Base-by-base conservation (phyloP, 768 basidiomycete genomes). In the Boletus subparvulus region DNA sequence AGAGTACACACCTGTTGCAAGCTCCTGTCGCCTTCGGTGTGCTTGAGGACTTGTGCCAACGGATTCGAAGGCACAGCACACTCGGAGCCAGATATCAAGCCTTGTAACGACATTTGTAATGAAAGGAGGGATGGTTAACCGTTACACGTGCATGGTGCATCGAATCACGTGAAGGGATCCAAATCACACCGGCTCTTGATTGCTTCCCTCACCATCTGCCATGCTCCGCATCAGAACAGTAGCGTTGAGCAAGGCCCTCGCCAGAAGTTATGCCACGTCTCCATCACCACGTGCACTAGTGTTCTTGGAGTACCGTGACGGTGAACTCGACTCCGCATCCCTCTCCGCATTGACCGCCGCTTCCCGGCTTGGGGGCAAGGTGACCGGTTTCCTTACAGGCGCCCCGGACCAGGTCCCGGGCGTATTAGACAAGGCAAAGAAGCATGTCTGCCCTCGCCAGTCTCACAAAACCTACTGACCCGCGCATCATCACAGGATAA, bases 301-400 rank as follows among this genome's bases (percentile, higher is more conserved):
- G n/a, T 87, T 92, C 61, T 78, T 98, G 46, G 96, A 98, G 72
- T 94, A 98, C 68, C 82, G 84, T 45, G 78, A 83, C 47, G 93
- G 93, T 37, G 79, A 83, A 55, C 81, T 98, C 60, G 92, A 94
- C 55, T 82, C 93, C 2, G 87, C 85, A 14, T 91, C 91, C 14
- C 79, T 98, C 55, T 94, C 91, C 35, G 96, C 97, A 26, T 75
- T 99, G 60, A 92, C 94, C 2, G 97, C 97, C 42, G 97, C 95
- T 2, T 77, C 83, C 55, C 81, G 87, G 62, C 81, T 98, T 2
- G 93, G 93, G 44, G 94, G 94, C 4, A 78, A 90, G 65, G 88
- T 98, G 37, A 90, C 92, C 46, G 88, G 87, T 12, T 77, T 93
- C 36, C 72, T 94, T 40, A 77, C 90, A 19, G 90, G 87, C n/a